Base-by-base conservation (phyloP, 495 filamentous ascomycete genomes). In the Rhizodiscina lignyota region DNA sequence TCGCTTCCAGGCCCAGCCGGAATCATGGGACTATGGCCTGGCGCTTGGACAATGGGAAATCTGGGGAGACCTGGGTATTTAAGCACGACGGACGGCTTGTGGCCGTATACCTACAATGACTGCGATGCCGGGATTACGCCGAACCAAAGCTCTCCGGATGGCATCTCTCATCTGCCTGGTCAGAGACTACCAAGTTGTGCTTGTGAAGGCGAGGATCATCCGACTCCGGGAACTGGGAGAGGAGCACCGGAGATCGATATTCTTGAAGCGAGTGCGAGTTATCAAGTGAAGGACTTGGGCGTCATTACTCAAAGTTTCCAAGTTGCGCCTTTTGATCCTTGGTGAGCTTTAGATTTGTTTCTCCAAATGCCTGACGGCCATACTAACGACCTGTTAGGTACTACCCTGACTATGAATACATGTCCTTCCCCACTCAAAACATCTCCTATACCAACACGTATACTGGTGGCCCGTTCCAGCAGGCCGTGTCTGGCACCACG, bases 41-140 rank as follows among this genome's bases (percentile, higher is more conserved):
- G 51, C 23, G 49, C 43, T 24, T 55, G 52, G 52, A 48, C 52
- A 2, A 56, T 56, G 52, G 53, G 53, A 15, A 56, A 56, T 34
- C 52, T 56, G 4, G 53, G 53, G 15, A 36, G 53, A 13, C 53
- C 53, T n/a, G 53, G 53, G 27, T 51, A 56, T 32, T 20, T 46
- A 20, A 43, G 52, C 5, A 43, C 53, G 3, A 56, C 52, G 4
- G 53, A 56, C 12, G 53, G 53, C 12, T 27, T 56, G 32, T 56
- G 53, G 52, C 52, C 52, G 5, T 55, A 55, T 37, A 43, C 37
- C 15, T 55, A 55, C 32, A 39, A 53, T 32, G 24, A 35, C 6
- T 55, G 52, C 34, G 52, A 55, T 21, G 45, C 38, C 17, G 52
- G 52, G 23, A 55, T 55, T 24, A 54, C 51, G 16, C 38, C 37